Conservation (phyloP, 306 rosid species). For the Rosa lucieae region DNA sequence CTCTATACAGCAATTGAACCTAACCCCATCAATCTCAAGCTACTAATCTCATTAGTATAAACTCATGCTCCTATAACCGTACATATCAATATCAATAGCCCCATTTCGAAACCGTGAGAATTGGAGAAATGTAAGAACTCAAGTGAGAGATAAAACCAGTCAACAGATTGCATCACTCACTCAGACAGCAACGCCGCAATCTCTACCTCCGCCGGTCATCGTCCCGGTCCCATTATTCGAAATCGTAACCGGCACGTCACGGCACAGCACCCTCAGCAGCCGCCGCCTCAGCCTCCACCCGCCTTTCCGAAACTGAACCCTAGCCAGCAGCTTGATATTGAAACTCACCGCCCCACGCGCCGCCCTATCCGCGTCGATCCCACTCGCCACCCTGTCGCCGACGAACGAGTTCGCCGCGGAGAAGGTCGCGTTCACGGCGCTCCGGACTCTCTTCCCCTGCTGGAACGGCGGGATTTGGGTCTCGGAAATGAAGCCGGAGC, state of each 20-base stretch:
- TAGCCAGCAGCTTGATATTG: constrained; percentile 45
- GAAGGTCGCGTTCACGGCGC: constrained; percentile 43
- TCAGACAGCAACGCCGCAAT: constrained; percentile 69
- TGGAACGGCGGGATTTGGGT: constrained; percentile 50
- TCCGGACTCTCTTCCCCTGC: constrained; percentile 42
- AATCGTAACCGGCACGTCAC: constrained; percentile 36
- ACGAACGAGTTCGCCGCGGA: constrained; percentile 39
- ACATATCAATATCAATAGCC: not conserved
- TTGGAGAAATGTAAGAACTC: not conserved
- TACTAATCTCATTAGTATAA: not conserved
- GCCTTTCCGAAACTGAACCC: constrained; percentile 57
- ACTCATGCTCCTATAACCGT: not conserved
- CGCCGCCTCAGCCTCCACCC: constrained; percentile 72
- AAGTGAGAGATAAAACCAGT: too few species aligned
- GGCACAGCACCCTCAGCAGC: constrained; percentile 54
- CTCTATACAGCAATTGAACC: not conserved
- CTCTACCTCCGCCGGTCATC: constrained; percentile 39
- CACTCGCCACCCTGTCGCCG: not conserved
- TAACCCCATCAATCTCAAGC: not conserved
- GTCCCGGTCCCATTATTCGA: constrained; percentile 42
- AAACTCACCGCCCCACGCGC: constrained; percentile 43
- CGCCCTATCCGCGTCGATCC: constrained; percentile 34
- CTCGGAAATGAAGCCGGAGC: constrained; percentile 23
- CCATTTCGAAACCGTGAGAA: not conserved
- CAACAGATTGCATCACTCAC: not conserved